phyloP scores from a whole-genome alignment of 2,329 filamentous ascomycete genomes.

The Colletotrichum incanum region DNA sequence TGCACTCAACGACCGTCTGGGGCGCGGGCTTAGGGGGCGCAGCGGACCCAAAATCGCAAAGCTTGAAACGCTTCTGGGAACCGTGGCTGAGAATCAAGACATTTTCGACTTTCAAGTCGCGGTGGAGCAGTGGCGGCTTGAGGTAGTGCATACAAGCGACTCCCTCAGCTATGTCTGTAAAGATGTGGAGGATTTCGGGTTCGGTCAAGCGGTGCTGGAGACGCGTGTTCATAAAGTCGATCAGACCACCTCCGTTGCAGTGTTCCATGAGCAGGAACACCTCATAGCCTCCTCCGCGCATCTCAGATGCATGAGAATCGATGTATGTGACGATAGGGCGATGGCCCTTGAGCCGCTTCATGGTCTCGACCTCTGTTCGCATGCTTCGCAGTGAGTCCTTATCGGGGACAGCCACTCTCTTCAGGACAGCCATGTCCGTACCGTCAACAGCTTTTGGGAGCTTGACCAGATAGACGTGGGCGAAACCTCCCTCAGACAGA shows the following conservation, averaged over 20 bases:
- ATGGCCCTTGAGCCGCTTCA: conserved; percentile 99
- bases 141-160: conserved; percentile 99
- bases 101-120: conserved; percentile 98
- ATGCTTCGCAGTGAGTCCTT: conserved; percentile 95
- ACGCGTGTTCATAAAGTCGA: conserved; percentile 99
- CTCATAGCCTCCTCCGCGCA: conserved; percentile 94
- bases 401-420: conserved; percentile 96
- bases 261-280: conserved; percentile 99
- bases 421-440: conserved; percentile 87
- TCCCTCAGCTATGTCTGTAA: conserved; percentile 94
- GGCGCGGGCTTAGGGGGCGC: conserved; percentile 88
- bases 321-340: conserved; percentile 97
- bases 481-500: conserved; percentile 97
- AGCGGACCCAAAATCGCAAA: conserved; percentile 97
- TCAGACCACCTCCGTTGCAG: conserved; percentile 93
- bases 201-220: conserved; percentile 97
- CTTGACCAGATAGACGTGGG: conserved; percentile 97
- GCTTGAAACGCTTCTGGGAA: conserved; percentile 85
- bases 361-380: conserved; percentile 98
- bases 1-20: conserved; percentile 88
- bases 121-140: conserved; percentile 91
- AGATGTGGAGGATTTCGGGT: conserved; percentile 97
- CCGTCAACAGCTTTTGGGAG: conserved; percentile 83
- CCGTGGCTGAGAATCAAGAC: conserved; percentile 85
- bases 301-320: conserved; percentile 96